Percentiles rank a stretch among this genome's conserved stretches.
These are phyloP conservation scores for Neospora caninum DNA, from an alignment of 169 alveolate genomes.

Conservation along the genomic window DNA sequence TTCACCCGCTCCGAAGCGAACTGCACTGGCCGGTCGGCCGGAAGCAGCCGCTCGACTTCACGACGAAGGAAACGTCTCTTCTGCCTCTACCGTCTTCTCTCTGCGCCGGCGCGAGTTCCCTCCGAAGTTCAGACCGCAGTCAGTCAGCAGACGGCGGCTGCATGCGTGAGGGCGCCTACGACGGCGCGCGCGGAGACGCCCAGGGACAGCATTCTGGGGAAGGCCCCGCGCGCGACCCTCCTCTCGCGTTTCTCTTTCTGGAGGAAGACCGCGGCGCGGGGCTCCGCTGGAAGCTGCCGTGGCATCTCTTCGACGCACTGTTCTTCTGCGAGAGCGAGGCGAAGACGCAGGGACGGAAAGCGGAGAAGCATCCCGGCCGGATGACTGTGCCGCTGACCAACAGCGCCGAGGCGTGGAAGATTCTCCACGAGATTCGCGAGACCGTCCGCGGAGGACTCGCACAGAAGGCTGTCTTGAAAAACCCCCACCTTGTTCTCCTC, in stretches of 20 bases:
- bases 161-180: not conserved
- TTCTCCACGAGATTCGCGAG: slow-evolving; percentile 52
- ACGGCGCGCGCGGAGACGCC: not conserved
- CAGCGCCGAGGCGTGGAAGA: slow-evolving; percentile 59
- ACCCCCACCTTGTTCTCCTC: slow-evolving; percentile 85
- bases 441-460: slow-evolving; percentile 73
- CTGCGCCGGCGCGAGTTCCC: not conserved
- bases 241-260: slow-evolving; percentile 24
- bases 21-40: slow-evolving; percentile 94
- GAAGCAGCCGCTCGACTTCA: slow-evolving; percentile 60
- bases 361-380: slow-evolving; percentile 41
- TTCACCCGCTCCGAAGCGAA: slow-evolving; percentile 92
- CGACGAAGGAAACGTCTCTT: not conserved
- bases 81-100: not conserved
- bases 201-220: not conserved
- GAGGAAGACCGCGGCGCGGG: slow-evolving; percentile 55
- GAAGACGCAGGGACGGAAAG: not conserved
- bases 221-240: not conserved
- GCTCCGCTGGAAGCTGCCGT: slow-evolving; percentile 85
- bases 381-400: slow-evolving; percentile 37
- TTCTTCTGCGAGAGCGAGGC: slow-evolving; percentile 61
- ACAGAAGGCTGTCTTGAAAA: slow-evolving; percentile 74
- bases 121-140: not conserved
- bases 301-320: slow-evolving; percentile 85
- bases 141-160: slow-evolving; percentile 34